Percentiles rank a stretch among this genome's conserved stretches.
Evolutionary conservation across 176 grass and related monocot genomes (phyloP).

Genomic region (Musa schizocarpa): DNA sequence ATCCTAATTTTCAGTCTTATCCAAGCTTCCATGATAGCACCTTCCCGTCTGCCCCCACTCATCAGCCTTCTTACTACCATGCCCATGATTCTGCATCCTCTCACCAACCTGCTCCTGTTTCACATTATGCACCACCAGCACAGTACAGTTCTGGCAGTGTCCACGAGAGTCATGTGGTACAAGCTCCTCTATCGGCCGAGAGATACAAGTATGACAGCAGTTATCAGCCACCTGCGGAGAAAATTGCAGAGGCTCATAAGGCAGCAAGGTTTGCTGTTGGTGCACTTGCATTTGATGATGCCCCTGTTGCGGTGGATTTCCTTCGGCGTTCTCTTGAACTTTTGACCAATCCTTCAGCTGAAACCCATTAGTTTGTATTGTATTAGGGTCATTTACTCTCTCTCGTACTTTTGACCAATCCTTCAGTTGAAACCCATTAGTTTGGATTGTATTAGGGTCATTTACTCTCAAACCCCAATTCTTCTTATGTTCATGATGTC

Average conservation of each 20-base stretch:
- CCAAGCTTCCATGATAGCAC: constrained; percentile 77
- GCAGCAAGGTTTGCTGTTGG: constrained; percentile 90
- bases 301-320: constrained; percentile 71
- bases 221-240: constrained; percentile 73
- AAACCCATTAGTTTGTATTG: constrained; percentile 36
- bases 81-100: constrained; percentile 38
- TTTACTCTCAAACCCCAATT: no score
- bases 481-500: background rate
- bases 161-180: constrained; percentile 20
- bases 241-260: constrained; percentile 89
- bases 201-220: constrained; percentile 66
- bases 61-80: constrained; percentile 50
- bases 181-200: constrained; percentile 29
- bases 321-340: constrained; percentile 74
- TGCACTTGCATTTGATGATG: constrained; percentile 88
- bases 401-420: constrained; percentile 82
- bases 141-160: constrained; percentile 27
- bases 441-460: background rate
- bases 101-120: constrained; percentile 5
- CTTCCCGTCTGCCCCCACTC: constrained; percentile 42
- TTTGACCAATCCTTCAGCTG: constrained; percentile 73
- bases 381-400: constrained; percentile 6
- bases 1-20: constrained; percentile 95
- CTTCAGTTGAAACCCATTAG: constrained; percentile 62
- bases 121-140: constrained; percentile 23